Evolutionary conservation across 257 asterid genomes (phyloP).

Genomic region (Lantana camara): DNA sequence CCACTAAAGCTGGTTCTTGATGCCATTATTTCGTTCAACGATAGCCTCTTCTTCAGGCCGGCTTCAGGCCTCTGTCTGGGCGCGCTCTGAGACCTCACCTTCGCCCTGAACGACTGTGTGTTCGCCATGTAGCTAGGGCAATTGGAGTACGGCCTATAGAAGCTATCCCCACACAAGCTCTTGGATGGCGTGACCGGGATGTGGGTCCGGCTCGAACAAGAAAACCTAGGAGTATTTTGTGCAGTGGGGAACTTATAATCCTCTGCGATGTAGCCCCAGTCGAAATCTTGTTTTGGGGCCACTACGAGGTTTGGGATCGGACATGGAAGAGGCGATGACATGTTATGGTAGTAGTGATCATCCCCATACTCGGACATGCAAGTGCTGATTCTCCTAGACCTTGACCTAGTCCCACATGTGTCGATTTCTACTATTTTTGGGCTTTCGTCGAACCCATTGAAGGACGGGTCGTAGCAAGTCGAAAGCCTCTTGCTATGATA

Average conservation of each 20-base stretch:
- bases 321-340: conserved; percentile 61
- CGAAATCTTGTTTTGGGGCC: conserved; percentile 57
- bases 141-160: conserved; percentile 59
- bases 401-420: conserved; percentile 67
- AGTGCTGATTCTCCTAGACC: conserved; percentile 58
- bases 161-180: conserved; percentile 75
- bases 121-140: conserved; percentile 79
- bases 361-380: conserved; percentile 59
- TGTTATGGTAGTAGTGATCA: conserved; percentile 54
- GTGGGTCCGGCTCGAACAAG: conserved; percentile 43
- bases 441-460: conserved; percentile 55
- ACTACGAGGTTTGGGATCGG: conserved; percentile 61
- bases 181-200: conserved; percentile 59
- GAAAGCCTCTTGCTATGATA: conserved; percentile 74
- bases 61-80: conserved; percentile 79
- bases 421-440: conserved; percentile 90
- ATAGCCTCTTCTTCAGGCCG: conserved; percentile 58
- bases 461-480: conserved; percentile 50
- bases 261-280: conserved; percentile 55
- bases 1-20: conserved; percentile 87
- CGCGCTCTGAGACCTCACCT: conserved; percentile 79
- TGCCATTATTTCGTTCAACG: conserved; percentile 75
- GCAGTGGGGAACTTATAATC: conserved; percentile 68
- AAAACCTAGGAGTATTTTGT: conserved; percentile 73
- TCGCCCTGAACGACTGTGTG: conserved; percentile 76